These are phyloP conservation scores for Pleurotus djamor DNA, from an alignment of 768 basidiomycete species.

Conservation along the genomic window DNA sequence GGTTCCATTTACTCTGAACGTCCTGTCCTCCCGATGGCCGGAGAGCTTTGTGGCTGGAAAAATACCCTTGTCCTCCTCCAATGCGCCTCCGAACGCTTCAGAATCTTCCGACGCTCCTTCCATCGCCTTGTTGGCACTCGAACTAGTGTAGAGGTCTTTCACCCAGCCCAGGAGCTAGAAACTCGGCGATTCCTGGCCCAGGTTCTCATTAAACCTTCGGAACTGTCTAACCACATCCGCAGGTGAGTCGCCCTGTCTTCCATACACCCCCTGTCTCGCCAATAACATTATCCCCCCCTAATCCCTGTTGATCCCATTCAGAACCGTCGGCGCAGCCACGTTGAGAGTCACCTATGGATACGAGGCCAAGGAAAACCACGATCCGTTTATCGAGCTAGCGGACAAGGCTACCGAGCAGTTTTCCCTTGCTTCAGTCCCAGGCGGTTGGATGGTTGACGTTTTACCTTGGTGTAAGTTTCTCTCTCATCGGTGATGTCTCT, in stretches of 20 bases:
- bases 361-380: constrained; percentile 45
- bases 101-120: constrained; percentile 49
- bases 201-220: constrained; percentile 44
- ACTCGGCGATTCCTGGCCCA: constrained; percentile 45
- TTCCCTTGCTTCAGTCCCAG: constrained; percentile 49
- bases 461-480: constrained; percentile 40
- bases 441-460: constrained; percentile 49
- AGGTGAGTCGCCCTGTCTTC: constrained; percentile 31
- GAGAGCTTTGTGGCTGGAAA: constrained; percentile 57
- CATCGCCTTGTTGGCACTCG: constrained; percentile 48
- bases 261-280: constrained; percentile 6
- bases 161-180: constrained; percentile 42
- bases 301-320: constrained; percentile 13
- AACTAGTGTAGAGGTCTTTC: constrained; percentile 38
- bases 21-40: constrained; percentile 53
- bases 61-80: constrained; percentile 53
- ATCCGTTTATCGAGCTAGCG: constrained; percentile 53
- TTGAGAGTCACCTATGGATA: constrained; percentile 55
- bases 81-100: constrained; percentile 51
- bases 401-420: constrained; percentile 54
- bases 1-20: constrained; percentile 67
- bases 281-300: neutral
- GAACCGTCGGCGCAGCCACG: constrained; percentile 51
- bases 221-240: constrained; percentile 43
- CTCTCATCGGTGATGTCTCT: neutral